Evolutionary conservation across 1,139 yeast species (phyloP).

Genomic region (Saccharomyces hybrid): DNA sequence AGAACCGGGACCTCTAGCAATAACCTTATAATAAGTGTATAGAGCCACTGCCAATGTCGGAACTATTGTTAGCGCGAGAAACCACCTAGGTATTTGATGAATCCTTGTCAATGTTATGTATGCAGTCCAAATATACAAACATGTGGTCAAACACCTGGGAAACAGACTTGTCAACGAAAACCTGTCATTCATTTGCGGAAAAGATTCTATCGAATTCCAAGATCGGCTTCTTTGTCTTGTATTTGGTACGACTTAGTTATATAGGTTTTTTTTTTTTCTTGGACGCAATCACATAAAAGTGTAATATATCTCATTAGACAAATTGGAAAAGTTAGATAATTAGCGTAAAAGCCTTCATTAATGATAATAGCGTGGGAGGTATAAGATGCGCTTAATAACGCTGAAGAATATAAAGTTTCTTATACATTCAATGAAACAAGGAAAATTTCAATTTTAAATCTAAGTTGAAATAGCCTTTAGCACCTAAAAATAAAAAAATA

Average conservation of each 20-base stretch:
- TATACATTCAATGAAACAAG: neutral
- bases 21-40: conserved; percentile 48
- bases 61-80: conserved; percentile 6
- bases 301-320: neutral
- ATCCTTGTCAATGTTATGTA: conserved; percentile 15
- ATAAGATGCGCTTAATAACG: neutral
- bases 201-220: neutral
- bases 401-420: neutral
- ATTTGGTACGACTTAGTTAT: neutral
- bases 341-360: neutral
- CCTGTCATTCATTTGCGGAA: neutral
- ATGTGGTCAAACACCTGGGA: conserved; percentile 21
- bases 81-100: conserved; percentile 8
- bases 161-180: conserved; percentile 10
- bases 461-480: neutral
- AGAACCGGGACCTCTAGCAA: conserved; percentile 56
- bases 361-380: neutral
- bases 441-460: neutral
- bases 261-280: neutral
- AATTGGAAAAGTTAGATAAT: neutral
- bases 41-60: conserved; percentile 15
- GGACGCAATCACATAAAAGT: neutral
- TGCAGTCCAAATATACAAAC: conserved; percentile 21
- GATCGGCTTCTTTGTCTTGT: neutral
- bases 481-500: neutral